These are phyloP conservation scores for Candida coleopterorum DNA, from an alignment of 805 yeast genomes.

Conservation along the genomic window DNA sequence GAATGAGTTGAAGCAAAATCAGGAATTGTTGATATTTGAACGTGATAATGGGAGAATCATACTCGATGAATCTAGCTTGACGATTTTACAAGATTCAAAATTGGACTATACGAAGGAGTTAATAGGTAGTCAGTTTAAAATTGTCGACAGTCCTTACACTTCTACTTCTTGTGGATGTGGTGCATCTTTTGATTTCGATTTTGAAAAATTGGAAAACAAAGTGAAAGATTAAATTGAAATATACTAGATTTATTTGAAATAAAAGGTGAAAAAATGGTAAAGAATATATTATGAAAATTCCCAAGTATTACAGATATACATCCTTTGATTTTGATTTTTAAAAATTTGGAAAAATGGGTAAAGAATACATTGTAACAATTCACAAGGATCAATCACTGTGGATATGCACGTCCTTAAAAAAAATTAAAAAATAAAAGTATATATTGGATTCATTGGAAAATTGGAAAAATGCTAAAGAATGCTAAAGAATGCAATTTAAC, in stretches of 20 bases:
- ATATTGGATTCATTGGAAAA: no score
- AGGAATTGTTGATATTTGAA: slow-evolving; percentile 49
- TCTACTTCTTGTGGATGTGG: slow-evolving; percentile 47
- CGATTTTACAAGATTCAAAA: slow-evolving; percentile 77
- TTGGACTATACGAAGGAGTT: slow-evolving; percentile 87
- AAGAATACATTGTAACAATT: no score
- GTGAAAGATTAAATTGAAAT: neutral
- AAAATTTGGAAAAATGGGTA: no score
- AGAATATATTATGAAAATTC: no score
- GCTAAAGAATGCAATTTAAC: no score
- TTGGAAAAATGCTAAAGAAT: slow-evolving; percentile 1
- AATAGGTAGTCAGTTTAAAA: slow-evolving; percentile 91
- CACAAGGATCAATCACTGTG: no score
- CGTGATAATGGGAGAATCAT: slow-evolving; percentile 55
- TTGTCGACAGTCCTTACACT: slow-evolving; percentile 86
- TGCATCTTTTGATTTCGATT: slow-evolving; percentile 43
- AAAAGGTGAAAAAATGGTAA: no score
- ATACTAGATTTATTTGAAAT: neutral
- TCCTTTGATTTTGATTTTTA: no score
- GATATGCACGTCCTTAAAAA: no score
- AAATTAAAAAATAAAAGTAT: no score
- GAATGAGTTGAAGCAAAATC: slow-evolving; percentile 28
- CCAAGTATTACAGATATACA: no score
- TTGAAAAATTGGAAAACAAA: slow-evolving; percentile 21
- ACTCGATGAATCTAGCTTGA: slow-evolving; percentile 75